Percentiles rank a stretch among this genome's conserved stretches.
phyloP scores from a whole-genome alignment of 225 moss, liverwort and hornwort species.

The Ulota crispa region DNA sequence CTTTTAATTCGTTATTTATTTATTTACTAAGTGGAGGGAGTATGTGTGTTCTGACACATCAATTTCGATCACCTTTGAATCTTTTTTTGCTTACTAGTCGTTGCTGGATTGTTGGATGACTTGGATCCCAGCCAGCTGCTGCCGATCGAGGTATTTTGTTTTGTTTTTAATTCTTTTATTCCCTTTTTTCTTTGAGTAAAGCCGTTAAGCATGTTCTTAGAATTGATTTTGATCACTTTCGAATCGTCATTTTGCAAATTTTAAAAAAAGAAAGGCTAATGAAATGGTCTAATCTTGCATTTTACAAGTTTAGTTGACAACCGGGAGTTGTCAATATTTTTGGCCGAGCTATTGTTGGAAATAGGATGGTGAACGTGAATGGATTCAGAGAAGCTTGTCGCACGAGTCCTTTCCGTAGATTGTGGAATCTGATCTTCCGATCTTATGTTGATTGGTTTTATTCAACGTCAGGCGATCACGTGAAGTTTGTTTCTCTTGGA shows the following conservation, averaged over 20 bases:
- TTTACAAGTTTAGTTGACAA: not conserved
- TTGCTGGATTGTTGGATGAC: not conserved
- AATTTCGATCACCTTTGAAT: too few relatives aligned
- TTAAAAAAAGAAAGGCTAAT: not conserved
- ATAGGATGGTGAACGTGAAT: not conserved
- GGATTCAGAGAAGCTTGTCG: not conserved
- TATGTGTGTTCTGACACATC: too few relatives aligned
- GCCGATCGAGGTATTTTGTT: not conserved
- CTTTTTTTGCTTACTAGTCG: not conserved
- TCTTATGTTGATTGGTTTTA: not conserved
- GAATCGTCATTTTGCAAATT: not conserved
- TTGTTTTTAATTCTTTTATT: too few relatives aligned
- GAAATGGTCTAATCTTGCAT: not conserved
- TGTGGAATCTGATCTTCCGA: not conserved
- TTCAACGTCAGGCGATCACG: not conserved
- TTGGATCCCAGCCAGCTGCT: not conserved
- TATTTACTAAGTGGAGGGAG: too few relatives aligned
- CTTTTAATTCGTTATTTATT: not conserved
- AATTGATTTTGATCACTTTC: not conserved
- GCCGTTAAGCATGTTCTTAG: not conserved
- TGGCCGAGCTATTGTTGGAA: not conserved
- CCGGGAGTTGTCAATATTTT: not conserved
- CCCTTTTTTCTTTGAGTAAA: not conserved
- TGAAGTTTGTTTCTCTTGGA: not conserved
- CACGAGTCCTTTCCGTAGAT: not conserved